Evolutionary conservation across 495 filamentous ascomycete species (phyloP).

Genomic region (Usnea hakonensis): DNA sequence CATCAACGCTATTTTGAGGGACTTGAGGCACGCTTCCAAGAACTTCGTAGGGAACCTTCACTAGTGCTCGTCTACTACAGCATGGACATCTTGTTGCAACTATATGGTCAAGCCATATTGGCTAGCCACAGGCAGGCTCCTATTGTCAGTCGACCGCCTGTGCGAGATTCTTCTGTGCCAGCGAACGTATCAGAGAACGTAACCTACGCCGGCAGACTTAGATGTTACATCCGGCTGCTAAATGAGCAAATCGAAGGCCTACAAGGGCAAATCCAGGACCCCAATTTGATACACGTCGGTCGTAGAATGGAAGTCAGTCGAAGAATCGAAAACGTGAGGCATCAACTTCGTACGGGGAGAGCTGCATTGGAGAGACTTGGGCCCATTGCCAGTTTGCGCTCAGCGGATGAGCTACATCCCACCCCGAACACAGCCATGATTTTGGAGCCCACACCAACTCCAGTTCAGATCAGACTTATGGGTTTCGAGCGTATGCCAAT

Average conservation of each 20-base stretch:
- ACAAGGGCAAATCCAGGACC: background rate
- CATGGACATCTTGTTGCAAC: background rate
- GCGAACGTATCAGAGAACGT: background rate
- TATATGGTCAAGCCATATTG: background rate
- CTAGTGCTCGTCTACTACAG: background rate
- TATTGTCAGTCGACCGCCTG: background rate
- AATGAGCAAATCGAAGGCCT: too few relatives aligned
- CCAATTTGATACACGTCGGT: too few relatives aligned
- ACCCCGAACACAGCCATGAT: too few relatives aligned
- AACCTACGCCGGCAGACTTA: background rate
- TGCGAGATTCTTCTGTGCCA: background rate
- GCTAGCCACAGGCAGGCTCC: background rate
- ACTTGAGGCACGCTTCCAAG: background rate
- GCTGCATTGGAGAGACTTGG: background rate
- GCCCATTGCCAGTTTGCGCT: background rate
- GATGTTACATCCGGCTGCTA: background rate
- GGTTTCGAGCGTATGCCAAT: background rate
- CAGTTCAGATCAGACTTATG: background rate
- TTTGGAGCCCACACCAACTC: too few relatives aligned
- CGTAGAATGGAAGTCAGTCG: too few relatives aligned
- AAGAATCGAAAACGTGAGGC: background rate
- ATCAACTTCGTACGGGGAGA: background rate
- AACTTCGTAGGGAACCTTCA: background rate
- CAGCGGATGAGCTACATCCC: background rate
- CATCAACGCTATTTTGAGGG: background rate